Evolutionary conservation across 176 grass and related monocot genomes (phyloP).

Genomic region (Miscanthus lutarioriparius): DNA sequence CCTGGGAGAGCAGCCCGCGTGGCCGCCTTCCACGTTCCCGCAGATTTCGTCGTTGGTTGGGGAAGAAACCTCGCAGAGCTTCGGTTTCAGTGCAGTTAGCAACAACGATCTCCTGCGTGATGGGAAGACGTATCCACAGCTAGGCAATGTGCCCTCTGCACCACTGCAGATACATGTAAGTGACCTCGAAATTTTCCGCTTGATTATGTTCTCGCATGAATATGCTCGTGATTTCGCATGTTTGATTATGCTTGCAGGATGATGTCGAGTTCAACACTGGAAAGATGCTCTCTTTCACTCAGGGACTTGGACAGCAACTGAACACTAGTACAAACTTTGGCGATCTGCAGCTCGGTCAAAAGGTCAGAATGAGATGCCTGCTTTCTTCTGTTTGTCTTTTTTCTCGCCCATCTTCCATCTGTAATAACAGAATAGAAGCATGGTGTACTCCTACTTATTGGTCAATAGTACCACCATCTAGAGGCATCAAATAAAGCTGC

Average conservation of each 20-base stretch:
- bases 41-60: conserved; percentile 8
- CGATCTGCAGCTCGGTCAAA: conserved; percentile 29
- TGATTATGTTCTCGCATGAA: background rate
- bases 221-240: background rate
- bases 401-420: conserved; percentile 7
- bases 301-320: conserved; percentile 8
- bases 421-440: background rate
- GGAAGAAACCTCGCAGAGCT: conserved; percentile 23
- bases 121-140: conserved; percentile 6
- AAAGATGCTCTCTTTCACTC: conserved; percentile 44
- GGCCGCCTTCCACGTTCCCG: background rate
- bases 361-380: conserved; percentile 21
- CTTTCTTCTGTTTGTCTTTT: conserved; percentile 18
- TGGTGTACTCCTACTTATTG: background rate
- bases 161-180: conserved; percentile 25
- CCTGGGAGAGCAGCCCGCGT: conserved; percentile 6
- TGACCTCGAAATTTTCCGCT: background rate
- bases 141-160: background rate
- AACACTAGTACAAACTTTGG: background rate
- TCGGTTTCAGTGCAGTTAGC: background rate
- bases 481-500: background rate
- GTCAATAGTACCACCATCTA: background rate
- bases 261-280: conserved; percentile 12
- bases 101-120: conserved; percentile 3
- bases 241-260: conserved; percentile 23